Base-by-base conservation (phyloP, 1,284 basidiomycete species). In the Coniophora puteana region DNA sequence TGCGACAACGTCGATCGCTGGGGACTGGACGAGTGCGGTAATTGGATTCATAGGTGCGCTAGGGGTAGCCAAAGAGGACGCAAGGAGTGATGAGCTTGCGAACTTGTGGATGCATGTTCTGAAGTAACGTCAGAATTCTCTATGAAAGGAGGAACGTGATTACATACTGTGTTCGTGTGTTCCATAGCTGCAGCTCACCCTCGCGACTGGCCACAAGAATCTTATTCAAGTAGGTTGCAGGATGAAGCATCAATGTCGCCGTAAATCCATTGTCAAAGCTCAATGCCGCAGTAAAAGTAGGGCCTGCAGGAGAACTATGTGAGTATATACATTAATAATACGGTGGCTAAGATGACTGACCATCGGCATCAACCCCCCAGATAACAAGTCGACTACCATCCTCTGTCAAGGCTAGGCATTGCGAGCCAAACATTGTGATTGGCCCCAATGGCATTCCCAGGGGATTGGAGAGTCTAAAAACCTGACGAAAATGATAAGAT, bases 191-290 rank as follows among this genome's bases (percentile, higher is more conserved):
- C 52, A 99, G 65, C 39, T 71, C 70, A 8, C 96, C 96, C 58
- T 93, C 75, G 43, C 71, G 76, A 50, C 89, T 90, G 1, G 85
- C 84, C 8, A 99, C 78, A 1, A 99, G 71, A 1, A 99, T 74
- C 67, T 99, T 99, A 72, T 99, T 98, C 40, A 99, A 66, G 63
- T 99, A 99, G 4, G 96, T 99, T 1, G 93, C 86, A 1, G 96
- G 96, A 62, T 99, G 96, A 5, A 97, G 71, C 22, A 97, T 66
- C 14, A 74, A 76, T 8, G 81, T 88, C 8, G 95, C 94, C 1
- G 82, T 87, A 61, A 98, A 98, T 5, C 74, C 81, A 11, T 72
- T 55, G 30, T 87, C 81, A 51, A 93, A 94, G 38, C 82, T 70
- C 34, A 96, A 78, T 8, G 74, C 76, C 3, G 38, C 45, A 29